Base-by-base conservation (phyloP, 225 moss, liverwort and hornwort genomes). In the Thuidium tamariscinum region DNA sequence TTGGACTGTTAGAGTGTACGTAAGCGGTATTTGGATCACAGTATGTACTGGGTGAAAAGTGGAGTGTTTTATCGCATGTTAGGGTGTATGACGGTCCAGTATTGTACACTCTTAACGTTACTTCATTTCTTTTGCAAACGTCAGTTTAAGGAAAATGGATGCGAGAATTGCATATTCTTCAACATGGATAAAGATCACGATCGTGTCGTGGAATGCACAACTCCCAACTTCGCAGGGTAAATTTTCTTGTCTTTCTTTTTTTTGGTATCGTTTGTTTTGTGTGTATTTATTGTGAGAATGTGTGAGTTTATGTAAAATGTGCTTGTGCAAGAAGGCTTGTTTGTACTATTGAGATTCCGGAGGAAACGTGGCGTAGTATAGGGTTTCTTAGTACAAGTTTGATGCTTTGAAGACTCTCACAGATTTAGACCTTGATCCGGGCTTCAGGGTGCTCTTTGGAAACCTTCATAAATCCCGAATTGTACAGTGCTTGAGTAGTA, bases 171-270 rank as follows among this genome's bases (percentile, higher is more conserved):
- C 64, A 91, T 93, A 87, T 97, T 97, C 81, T 97, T 99, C 72
- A 85, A 94, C 88, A 99, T 99, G 98, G 96, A 99, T 74, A 95
- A 97, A 84, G 98, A 99, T 81, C 95, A 97, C 77, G 98, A 99
- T 82, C 92, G 98, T 48, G 98, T 99, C 78, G 86, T 99, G 82
- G 97, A 99, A 83, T 99, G 96, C 92, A 99, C 97, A 39, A 97
- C 98, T 68, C 97, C 98, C 68, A 94, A 91, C 68, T 99, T 99
- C 87, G 93, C 98, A 60, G 98, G 98, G 98, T 98, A 92, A 81
- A 75, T 56, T 74, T 49, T 76, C 48, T 67, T 68, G 54, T 56
- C 34, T 42, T 26, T 2, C 7, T 69, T 83, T 51, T 20, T 16
- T 48, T 34, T 22, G 17, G 74, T 81, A 30, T 32, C 49, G 16